These are phyloP conservation scores for Lepidium didymum DNA, from an alignment of 345 rosid species.

Conservation along the genomic window DNA sequence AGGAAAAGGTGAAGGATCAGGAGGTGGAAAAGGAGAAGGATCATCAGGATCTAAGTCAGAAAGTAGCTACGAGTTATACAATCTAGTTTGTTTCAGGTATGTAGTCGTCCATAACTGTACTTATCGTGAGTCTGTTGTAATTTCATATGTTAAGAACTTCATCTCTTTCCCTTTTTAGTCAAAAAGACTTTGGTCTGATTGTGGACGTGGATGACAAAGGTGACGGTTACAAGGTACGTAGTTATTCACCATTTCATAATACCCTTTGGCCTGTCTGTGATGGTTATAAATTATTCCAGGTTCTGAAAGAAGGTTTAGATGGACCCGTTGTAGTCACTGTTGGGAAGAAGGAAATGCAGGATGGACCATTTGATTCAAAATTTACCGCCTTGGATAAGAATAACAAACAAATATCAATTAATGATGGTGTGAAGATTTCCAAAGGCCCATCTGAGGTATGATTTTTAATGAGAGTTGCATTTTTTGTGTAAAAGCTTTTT, in stretches of 20 bases:
- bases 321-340: conserved; percentile 53
- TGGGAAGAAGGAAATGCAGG: conserved; percentile 45
- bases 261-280: conserved; percentile 9
- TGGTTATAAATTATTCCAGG: conserved; percentile 36
- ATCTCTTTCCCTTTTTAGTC: conserved; percentile 44
- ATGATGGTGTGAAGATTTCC: conserved; percentile 66
- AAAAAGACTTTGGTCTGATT: conserved; percentile 84
- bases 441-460: conserved; percentile 79
- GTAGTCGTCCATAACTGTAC: conserved; percentile 14
- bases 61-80: conserved; percentile 45
- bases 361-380: conserved; percentile 59
- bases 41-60: conserved; percentile 43
- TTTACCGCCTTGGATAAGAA: conserved; percentile 70
- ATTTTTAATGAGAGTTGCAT: background rate
- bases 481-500: background rate
- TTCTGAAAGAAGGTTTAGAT: conserved; percentile 70
- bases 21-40: conserved; percentile 41
- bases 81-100: conserved; percentile 81
- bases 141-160: conserved; percentile 15
- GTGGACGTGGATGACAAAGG: conserved; percentile 78
- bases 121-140: background rate
- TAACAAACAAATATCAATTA: conserved; percentile 50
- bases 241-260: background rate
- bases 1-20: too few relatives aligned
- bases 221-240: conserved; percentile 63